Base-by-base conservation (phyloP, 345 rosid genomes). In the Citrus reticulata region DNA sequence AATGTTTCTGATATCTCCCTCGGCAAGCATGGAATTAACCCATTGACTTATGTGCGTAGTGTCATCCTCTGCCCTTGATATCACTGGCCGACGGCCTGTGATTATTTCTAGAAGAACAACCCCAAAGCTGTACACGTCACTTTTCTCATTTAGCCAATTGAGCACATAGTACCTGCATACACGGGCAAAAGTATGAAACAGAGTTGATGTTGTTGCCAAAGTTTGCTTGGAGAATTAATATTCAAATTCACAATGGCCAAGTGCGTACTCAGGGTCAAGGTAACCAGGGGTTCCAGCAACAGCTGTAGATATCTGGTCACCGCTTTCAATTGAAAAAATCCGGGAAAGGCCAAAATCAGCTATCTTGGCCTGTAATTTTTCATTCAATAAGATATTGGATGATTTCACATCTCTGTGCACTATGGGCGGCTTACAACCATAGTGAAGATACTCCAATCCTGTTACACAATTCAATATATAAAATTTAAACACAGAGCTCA, bases 401-500 rank as follows among this genome's bases (percentile, higher is more conserved):
- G 86, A 34, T 70, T 88, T 88, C 66, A 91, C 82, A 73, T 89
- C 90, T 80, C 91, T 88, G 55, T 88, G 93, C 20, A 92, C 79
- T 67, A 90, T 80, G 0, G 90, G 82, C 22, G 77, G 77, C 27
- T 62, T 74, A 42, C 59, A 27, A 7, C 69, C 68, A 2, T 40
- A 0, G 8, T 74, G 77, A 14, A 87, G 63, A 30, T 85, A 87
- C 37, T 87, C 87, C 70, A 79, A 68, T 30, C 87, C 89, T 87
- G 69, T 46, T 13, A 46, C 51, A 46, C 51, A 46, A 46, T 46
- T 46, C 51, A 46, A 46, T 46, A 46, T 13, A 46, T 46, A 13
- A 46, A 46, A 46, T 46, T 46, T 46, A 13, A 46, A 46, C 51
- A 3, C 14, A 46, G 51, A 46, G 4, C 51, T 46, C 51, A 46